phyloP scores from a whole-genome alignment of 108 stramenopile genomes.

The Pseudonitzschia multiseries region DNA sequence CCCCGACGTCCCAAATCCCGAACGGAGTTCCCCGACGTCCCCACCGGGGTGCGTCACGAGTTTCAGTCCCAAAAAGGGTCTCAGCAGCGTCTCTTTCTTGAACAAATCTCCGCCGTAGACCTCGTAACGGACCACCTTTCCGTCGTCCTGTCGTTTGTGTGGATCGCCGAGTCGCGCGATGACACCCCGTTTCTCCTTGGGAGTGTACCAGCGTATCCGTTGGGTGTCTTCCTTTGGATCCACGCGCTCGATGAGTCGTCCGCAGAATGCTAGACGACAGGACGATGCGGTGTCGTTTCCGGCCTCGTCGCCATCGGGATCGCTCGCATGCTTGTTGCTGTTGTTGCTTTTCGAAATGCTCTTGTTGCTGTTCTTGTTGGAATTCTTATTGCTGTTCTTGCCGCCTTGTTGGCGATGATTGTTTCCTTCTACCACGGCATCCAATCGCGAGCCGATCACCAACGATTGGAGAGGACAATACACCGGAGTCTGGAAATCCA shows the following conservation, averaged over 20 bases:
- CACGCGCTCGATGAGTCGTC: constrained; percentile 72
- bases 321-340: background rate
- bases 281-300: constrained; percentile 35
- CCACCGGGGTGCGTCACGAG: constrained; percentile 61
- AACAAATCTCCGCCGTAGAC: constrained; percentile 86
- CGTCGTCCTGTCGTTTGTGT: constrained; percentile 66
- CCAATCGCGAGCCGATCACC: constrained; percentile 92
- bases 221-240: constrained; percentile 31
- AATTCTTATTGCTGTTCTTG: background rate
- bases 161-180: constrained; percentile 79
- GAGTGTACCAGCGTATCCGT: constrained; percentile 66
- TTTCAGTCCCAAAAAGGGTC: constrained; percentile 82
- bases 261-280: constrained; percentile 93
- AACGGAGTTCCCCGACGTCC: constrained; percentile 81
- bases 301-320: background rate
- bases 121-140: constrained; percentile 76
- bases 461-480: constrained; percentile 84
- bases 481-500: constrained; percentile 90
- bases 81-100: constrained; percentile 90
- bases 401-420: constrained; percentile 9
- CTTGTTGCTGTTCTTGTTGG: background rate
- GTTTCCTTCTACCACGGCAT: constrained; percentile 66
- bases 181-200: constrained; percentile 70
- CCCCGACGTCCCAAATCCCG: constrained; percentile 89
- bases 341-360: background rate